phyloP scores from a whole-genome alignment of 768 basidiomycete genomes.

The Leucocoprinus leucothites region DNA sequence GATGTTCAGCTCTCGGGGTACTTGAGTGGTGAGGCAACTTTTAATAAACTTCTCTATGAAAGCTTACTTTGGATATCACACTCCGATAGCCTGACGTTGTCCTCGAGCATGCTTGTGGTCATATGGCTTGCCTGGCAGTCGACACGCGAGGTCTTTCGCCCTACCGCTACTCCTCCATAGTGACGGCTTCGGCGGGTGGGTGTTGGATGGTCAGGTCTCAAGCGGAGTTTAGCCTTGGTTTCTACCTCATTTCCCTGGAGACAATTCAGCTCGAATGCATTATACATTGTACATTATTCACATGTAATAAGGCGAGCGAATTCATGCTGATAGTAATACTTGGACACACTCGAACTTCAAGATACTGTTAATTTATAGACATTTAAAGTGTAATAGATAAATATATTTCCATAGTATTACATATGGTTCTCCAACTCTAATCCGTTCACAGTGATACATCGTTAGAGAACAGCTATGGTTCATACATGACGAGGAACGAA shows the following conservation, averaged over 20 bases:
- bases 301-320: too few relatives aligned
- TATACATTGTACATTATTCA: too few relatives aligned
- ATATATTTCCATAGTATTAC: conserved; percentile 16
- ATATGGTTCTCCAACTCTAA: neutral
- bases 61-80: neutral
- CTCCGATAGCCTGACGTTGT: conserved; percentile 37
- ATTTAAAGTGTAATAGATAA: too few relatives aligned
- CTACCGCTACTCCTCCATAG: neutral
- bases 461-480: conserved; percentile 24
- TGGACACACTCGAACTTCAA: too few relatives aligned
- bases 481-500: conserved; percentile 69
- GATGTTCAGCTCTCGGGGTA: conserved; percentile 37
- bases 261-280: too few relatives aligned
- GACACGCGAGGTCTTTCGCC: conserved; percentile 29
- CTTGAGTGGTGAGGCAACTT: conserved; percentile 44
- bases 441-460: neutral
- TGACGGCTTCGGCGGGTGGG: neutral
- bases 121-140: conserved; percentile 55
- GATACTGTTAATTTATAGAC: too few relatives aligned
- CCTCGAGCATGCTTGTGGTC: conserved; percentile 43
- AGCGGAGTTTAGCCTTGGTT: neutral
- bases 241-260: too few relatives aligned
- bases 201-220: neutral
- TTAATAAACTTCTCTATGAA: neutral
- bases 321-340: too few relatives aligned